Percentiles rank a stretch among this genome's conserved stretches.
These are phyloP conservation scores for Trichothecium roseum DNA, from an alignment of 2,329 filamentous ascomycete genomes.

Conservation along the genomic window DNA sequence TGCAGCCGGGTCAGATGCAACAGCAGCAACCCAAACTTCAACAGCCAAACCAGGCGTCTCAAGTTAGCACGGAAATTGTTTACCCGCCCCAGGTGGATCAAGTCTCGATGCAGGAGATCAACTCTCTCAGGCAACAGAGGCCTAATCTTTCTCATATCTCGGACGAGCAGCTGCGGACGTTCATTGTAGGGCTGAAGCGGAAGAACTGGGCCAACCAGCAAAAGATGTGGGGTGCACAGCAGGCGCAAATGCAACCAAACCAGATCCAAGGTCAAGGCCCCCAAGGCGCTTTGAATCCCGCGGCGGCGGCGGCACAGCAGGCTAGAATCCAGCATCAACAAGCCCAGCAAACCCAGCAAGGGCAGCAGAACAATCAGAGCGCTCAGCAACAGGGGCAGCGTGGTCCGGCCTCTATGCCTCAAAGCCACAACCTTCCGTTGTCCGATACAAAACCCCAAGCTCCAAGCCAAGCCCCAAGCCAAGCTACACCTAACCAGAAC, in stretches of 20 bases:
- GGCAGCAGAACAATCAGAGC: slow-evolving; percentile 5
- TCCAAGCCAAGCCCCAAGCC: slow-evolving; percentile 17
- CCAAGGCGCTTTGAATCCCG: too few relatives aligned
- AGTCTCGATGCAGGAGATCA: slow-evolving; percentile 21
- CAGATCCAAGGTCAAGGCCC: slow-evolving; percentile 7
- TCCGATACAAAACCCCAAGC: slow-evolving; percentile 21
- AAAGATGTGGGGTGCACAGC: slow-evolving; percentile 15
- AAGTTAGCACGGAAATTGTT: slow-evolving; percentile 13
- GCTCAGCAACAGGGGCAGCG: not conserved
- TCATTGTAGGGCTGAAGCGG: slow-evolving; percentile 23
- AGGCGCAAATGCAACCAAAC: slow-evolving; percentile 9
- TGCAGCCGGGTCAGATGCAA: not conserved
- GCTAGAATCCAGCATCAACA: slow-evolving; percentile 8
- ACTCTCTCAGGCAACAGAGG: slow-evolving; percentile 15
- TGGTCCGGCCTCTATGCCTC: too few relatives aligned
- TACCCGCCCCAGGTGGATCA: slow-evolving; percentile 20
- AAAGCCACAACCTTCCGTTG: slow-evolving; percentile 1
- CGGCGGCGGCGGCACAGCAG: slow-evolving; percentile 8
- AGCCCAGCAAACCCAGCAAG: slow-evolving; percentile 10
- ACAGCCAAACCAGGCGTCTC: not conserved
- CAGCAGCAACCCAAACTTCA: slow-evolving; percentile 8
- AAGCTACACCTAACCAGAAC: slow-evolving; percentile 3
- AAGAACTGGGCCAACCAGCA: slow-evolving; percentile 16
- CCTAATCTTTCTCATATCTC: slow-evolving; percentile 15
- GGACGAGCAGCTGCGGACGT: slow-evolving; percentile 21